Conservation (phyloP, 495 filamentous ascomycete species). For the Glonium stellatum region DNA sequence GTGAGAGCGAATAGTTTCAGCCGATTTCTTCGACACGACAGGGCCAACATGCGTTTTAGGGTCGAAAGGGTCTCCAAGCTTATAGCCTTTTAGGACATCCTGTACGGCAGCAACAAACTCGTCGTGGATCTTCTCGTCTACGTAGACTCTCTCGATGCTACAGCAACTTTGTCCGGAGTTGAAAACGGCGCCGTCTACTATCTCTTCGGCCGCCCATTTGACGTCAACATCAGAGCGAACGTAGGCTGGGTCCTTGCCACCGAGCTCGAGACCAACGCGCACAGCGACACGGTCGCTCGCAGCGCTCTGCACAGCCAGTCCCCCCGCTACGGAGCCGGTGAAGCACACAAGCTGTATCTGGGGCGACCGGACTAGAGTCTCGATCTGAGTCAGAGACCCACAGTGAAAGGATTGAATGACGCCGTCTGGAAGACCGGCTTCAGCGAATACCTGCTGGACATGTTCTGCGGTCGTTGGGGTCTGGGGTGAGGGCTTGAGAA, state of each 20-base stretch:
- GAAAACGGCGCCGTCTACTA: constrained; percentile 90
- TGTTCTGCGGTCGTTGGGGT: constrained; percentile 87
- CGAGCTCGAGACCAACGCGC: constrained; percentile 79
- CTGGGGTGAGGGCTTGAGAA: constrained; percentile 89
- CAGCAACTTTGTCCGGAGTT: constrained; percentile 98
- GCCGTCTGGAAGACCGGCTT: constrained; percentile 70
- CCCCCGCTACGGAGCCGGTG: constrained; percentile 86
- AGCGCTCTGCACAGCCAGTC: constrained; percentile 74
- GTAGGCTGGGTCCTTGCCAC: constrained; percentile 90
- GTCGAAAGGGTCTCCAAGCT: constrained; percentile 77
- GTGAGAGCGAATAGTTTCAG: constrained; percentile 68
- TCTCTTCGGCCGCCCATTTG: constrained; percentile 83
- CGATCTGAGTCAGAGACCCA: constrained; percentile 63
- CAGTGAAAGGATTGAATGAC: constrained; percentile 88
- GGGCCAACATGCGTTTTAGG: constrained; percentile 77
- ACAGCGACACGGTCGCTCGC: constrained; percentile 67
- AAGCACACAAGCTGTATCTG: constrained; percentile 75
- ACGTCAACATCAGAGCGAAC: constrained; percentile 79
- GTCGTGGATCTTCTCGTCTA: constrained; percentile 76
- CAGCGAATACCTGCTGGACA: constrained; percentile 61
- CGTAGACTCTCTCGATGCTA: constrained; percentile 85
- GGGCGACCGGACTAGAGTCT: constrained; percentile 65
- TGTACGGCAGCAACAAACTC: constrained; percentile 69
- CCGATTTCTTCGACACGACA: constrained; percentile 72
- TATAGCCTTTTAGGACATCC: constrained; percentile 78